Conservation (phyloP, 75 land plant genomes). For the Picea sitchensis region DNA sequence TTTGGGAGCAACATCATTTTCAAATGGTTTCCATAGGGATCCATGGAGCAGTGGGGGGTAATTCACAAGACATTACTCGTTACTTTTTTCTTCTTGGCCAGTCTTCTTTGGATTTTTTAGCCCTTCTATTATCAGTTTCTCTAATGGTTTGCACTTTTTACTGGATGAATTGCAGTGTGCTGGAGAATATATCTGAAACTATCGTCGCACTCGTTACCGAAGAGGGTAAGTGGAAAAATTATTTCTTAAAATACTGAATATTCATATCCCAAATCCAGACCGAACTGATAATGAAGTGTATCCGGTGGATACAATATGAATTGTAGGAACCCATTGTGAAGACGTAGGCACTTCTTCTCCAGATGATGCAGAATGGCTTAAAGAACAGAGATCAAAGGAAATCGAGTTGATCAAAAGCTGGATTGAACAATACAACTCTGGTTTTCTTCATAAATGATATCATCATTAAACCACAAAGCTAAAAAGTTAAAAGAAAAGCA, state of each 20-base stretch:
- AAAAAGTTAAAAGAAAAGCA: too few species aligned
- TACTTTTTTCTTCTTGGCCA: neutral
- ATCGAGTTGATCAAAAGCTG: conserved; percentile 52
- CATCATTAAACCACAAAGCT: too few species aligned
- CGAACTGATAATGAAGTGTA: too few species aligned
- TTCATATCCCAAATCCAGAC: too few species aligned
- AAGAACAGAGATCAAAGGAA: conserved; percentile 61
- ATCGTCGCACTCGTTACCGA: conserved; percentile 78
- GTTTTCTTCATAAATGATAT: neutral
- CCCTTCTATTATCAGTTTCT: neutral
- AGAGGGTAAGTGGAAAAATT: conserved; percentile 42
- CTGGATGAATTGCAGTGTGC: conserved; percentile 50
- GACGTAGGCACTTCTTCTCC: conserved; percentile 65
- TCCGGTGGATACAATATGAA: neutral
- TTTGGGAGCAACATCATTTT: conserved; percentile 93
- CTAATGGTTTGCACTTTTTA: neutral
- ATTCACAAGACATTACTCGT: neutral
- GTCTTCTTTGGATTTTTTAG: neutral
- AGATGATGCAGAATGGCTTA: conserved; percentile 79
- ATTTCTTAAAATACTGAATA: too few species aligned
- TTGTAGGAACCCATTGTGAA: conserved; percentile 78
- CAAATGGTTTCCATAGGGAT: conserved; percentile 86
- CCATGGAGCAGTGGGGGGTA: conserved; percentile 98
- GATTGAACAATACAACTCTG: conserved; percentile 42
- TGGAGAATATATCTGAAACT: conserved; percentile 63